A percentile compares a stretch with the other conserved stretches of the same genome.
These are phyloP conservation scores for Sclerospora graminicola DNA, from an alignment of 352 stramenopile genomes.

Conservation along the genomic window DNA sequence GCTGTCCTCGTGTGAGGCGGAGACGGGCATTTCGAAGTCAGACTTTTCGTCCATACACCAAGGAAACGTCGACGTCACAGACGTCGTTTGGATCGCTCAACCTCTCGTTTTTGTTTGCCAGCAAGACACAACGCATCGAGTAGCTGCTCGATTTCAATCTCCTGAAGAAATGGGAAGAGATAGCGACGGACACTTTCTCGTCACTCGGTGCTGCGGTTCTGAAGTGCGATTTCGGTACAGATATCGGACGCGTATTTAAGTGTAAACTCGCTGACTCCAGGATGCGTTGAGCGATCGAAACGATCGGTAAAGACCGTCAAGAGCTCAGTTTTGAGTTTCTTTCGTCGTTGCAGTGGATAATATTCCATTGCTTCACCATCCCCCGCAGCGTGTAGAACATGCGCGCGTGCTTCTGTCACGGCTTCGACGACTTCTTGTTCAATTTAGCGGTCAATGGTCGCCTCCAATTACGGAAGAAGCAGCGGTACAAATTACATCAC, in stretches of 20 bases:
- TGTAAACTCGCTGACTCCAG: constrained; percentile 38
- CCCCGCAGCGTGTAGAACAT: constrained; percentile 45
- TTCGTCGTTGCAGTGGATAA: constrained; percentile 45
- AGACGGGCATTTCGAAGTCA: constrained; percentile 94
- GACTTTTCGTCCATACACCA: constrained; percentile 88
- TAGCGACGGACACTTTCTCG: constrained; percentile 38
- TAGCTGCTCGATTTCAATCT: constrained; percentile 36
- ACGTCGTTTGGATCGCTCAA: constrained; percentile 62
- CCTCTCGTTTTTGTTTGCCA: constrained; percentile 40
- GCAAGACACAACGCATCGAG: constrained; percentile 40
- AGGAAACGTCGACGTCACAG: constrained; percentile 61
- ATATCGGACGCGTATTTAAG: constrained; percentile 53
- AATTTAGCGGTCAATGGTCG: constrained; percentile 84
- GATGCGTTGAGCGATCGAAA: constrained; percentile 35
- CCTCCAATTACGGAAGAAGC: constrained; percentile 88
- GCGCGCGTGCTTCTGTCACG: constrained; percentile 43
- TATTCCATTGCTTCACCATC: constrained; percentile 39
- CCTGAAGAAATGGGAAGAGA: constrained; percentile 44
- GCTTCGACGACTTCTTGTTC: constrained; percentile 86
- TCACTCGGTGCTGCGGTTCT: constrained; percentile 49
- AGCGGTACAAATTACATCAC: constrained; percentile 89
- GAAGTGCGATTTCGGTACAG: constrained; percentile 46
- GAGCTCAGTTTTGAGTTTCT: constrained; percentile 35
- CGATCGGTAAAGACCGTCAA: constrained; percentile 32
- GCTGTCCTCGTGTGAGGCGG: constrained; percentile 88